Percentiles rank a stretch among this genome's conserved stretches.
Conservation (phyloP, 768 basidiomycete genomes). For the Serendipita sp. region DNA sequence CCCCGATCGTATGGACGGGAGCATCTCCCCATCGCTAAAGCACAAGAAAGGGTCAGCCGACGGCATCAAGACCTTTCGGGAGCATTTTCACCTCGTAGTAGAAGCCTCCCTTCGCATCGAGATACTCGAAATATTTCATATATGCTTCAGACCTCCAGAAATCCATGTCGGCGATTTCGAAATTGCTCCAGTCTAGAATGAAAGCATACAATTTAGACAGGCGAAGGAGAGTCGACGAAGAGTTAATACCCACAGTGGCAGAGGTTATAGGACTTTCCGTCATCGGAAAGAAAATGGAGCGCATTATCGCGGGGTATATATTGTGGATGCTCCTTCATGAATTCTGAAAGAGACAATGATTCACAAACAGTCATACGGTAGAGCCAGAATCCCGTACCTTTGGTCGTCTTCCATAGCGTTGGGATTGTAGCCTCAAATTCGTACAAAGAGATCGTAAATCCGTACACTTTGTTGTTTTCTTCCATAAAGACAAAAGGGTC, state of each 20-base stretch:
- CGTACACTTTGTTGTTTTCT: conserved; percentile 51
- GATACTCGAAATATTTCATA: conserved; percentile 26
- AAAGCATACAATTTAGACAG: too few species aligned
- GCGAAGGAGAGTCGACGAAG: not conserved
- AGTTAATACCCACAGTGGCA: conserved; percentile 19
- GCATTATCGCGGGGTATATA: conserved; percentile 27
- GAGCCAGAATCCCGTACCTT: conserved; percentile 27
- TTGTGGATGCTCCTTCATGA: conserved; percentile 23
- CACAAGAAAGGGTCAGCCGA: not conserved
- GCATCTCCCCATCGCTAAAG: conserved; percentile 29
- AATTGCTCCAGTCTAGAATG: conserved; percentile 27
- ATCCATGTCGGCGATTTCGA: conserved; percentile 30
- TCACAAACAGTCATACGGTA: not conserved
- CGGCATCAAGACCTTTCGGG: not conserved
- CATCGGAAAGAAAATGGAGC: conserved; percentile 24
- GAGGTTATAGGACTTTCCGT: conserved; percentile 27
- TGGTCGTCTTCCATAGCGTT: conserved; percentile 55
- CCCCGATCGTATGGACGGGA: conserved; percentile 35
- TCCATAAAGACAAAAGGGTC: conserved; percentile 64
- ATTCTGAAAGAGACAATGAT: conserved; percentile 17
- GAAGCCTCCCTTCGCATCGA: conserved; percentile 28
- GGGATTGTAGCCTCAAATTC: conserved; percentile 64
- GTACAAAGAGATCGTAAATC: conserved; percentile 59
- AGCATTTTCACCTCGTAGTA: conserved; percentile 20
- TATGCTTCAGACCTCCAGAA: conserved; percentile 30